phyloP scores from a whole-genome alignment of 2,329 filamentous ascomycete genomes.

The Cytospora piceicola region DNA sequence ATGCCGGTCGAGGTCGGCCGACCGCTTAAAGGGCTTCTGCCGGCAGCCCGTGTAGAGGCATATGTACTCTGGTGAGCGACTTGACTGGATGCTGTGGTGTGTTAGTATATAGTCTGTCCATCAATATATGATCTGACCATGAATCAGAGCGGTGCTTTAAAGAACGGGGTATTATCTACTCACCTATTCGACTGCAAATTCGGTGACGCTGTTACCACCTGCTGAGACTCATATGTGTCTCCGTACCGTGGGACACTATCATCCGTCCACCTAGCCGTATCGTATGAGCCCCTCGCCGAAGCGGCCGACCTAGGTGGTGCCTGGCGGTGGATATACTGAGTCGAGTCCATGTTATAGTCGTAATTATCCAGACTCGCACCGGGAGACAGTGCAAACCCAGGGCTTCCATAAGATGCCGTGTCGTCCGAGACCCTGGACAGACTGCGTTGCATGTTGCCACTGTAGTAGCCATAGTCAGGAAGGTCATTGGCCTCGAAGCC shows the following conservation, averaged over 20 bases:
- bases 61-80: conserved; percentile 32
- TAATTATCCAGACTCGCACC: conserved; percentile 10
- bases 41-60: conserved; percentile 49
- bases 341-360: conserved; percentile 3
- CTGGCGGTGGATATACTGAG: conserved; percentile 1
- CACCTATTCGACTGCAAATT: conserved; percentile 15
- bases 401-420: conserved; percentile 9
- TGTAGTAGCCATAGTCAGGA: conserved; percentile 8
- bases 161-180: background rate
- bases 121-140: too few species aligned
- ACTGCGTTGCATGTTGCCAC: conserved; percentile 23
- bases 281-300: background rate
- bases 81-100: conserved; percentile 3
- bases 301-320: background rate
- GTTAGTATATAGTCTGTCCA: conserved; percentile 1
- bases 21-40: conserved; percentile 52
- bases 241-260: background rate
- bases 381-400: conserved; percentile 8
- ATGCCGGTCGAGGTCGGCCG: conserved; percentile 60
- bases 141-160: too few species aligned
- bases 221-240: conserved; percentile 6
- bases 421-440: conserved; percentile 16
- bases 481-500: conserved; percentile 21
- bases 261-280: conserved; percentile 3
- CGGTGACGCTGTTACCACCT: background rate